Evolutionary conservation across 768 basidiomycete species (phyloP), one percentile per base, ranked within the genome.

Genomic region (Megacollybia marginata): DNA sequence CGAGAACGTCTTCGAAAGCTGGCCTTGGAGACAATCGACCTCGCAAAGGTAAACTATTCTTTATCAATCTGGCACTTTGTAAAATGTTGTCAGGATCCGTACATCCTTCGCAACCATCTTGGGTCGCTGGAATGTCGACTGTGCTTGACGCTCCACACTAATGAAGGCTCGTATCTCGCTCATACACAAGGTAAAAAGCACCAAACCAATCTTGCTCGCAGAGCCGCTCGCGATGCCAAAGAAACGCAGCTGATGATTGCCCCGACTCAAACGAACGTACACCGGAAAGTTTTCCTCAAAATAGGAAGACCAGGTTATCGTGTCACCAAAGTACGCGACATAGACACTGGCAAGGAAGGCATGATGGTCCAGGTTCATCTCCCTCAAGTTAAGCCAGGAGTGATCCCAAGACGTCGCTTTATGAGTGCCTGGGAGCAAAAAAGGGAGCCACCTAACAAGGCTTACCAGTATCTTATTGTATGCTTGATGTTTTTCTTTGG

Each of bases 131-230:
- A 98, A 80, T 99, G 96, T 72, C 90, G 94, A 59, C 79, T 99
- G 28, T 98, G 96, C 66, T 71, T 99, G 44, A 99, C 96, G 0
- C 79, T 99, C 10, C 96, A 99, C 69, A 97, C 95, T n/a, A 98
- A 98, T 60, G 96, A 99, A 69, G 96, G 96, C 16, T 96, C 94
- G 12, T 97, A 98, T 65, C 86, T 99, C 44, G 96, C 96, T 0
- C 96, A 99, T 59, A 99, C 96, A 0, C 96, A 98, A 71, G 96
- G 96, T 18, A 99, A 98, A 73, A 99, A 98, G 64, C 96, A 98
- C 64, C 96, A 98, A 65, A 98, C 94, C 4, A 98, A 98, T 64
- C 82, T 99, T 47, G 96, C 96, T 12, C 82, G 96, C 36, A 86
- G 96, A 56, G 96, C 96, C 0, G 95, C 95, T n/a, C 83, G 85